phyloP scores from a whole-genome alignment of 306 rosid genomes.

The Sicyos baderoa region DNA sequence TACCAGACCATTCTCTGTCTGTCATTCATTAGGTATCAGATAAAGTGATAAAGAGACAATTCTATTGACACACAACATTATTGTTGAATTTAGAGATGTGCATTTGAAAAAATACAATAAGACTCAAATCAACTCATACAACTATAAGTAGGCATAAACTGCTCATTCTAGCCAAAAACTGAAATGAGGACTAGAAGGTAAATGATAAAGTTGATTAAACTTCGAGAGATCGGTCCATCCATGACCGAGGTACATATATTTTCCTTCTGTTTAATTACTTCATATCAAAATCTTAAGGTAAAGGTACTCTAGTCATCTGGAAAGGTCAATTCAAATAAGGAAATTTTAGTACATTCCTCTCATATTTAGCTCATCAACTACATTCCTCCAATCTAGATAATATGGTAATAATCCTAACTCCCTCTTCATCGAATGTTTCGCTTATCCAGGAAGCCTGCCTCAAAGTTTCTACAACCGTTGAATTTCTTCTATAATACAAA shows the following conservation, averaged over 20 bases:
- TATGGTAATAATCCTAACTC: neutral
- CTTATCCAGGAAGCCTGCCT: neutral
- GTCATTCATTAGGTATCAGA: conserved; percentile 22
- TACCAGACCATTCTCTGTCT: conserved; percentile 88
- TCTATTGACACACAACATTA: conserved; percentile 18
- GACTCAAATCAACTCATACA: neutral
- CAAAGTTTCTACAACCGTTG: neutral
- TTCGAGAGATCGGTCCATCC: neutral
- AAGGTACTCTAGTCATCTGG: neutral
- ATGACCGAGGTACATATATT: neutral
- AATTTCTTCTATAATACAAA: neutral
- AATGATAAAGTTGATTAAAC: neutral
- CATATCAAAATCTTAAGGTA: conserved; percentile 6
- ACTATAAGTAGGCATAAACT: neutral
- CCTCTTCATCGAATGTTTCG: neutral
- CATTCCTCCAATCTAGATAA: neutral
- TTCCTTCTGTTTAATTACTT: neutral
- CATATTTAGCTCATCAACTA: neutral
- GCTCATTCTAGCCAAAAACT: conserved; percentile 1
- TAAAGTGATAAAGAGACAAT: conserved; percentile 8
- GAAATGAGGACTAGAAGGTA: neutral
- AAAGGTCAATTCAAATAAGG: neutral
- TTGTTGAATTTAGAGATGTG: neutral
- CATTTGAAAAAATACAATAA: neutral
- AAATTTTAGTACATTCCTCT: neutral